Conservation (phyloP, 2,329 filamentous ascomycete genomes). For the Botrytis galanthina region DNA sequence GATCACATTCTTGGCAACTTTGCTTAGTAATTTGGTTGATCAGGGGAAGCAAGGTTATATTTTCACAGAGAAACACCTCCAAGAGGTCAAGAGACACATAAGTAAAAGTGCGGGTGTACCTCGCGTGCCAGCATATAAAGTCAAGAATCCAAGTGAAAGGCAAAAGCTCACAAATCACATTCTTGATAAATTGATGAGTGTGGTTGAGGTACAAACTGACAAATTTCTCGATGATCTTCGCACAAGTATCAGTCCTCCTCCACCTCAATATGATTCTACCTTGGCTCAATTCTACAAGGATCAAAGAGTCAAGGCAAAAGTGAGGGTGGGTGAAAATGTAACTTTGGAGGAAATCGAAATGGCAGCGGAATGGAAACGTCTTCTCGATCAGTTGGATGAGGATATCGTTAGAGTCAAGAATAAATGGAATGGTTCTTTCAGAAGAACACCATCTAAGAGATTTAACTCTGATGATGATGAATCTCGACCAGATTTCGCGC, state of each 20-base stretch:
- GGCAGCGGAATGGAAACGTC: slow-evolving; percentile 21
- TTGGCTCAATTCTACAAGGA: slow-evolving; percentile 27
- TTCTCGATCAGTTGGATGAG: background rate
- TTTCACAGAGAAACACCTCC: slow-evolving; percentile 48
- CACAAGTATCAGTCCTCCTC: slow-evolving; percentile 19
- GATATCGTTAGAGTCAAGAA: slow-evolving; percentile 6
- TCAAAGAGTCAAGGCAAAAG: slow-evolving; percentile 22
- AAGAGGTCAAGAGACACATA: slow-evolving; percentile 18
- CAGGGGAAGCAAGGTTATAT: slow-evolving; percentile 54
- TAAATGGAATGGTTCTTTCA: background rate
- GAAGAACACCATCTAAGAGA: background rate
- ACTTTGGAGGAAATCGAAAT: background rate
- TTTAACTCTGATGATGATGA: slow-evolving; percentile 7
- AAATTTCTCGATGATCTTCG: slow-evolving; percentile 26
- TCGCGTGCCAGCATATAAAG: background rate
- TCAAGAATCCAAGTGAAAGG: background rate
- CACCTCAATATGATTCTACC: slow-evolving; percentile 30
- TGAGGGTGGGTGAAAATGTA: slow-evolving; percentile 15
- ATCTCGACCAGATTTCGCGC: slow-evolving; percentile 8
- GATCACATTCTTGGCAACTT: slow-evolving; percentile 50
- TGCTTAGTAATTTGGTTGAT: slow-evolving; percentile 57
- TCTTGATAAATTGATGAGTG: slow-evolving; percentile 61
- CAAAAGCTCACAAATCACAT: slow-evolving; percentile 46
- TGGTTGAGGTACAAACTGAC: slow-evolving; percentile 46
- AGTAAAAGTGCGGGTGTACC: background rate